Base-by-base conservation (phyloP, 1,284 basidiomycete species). In the Malassezia obtusa region DNA sequence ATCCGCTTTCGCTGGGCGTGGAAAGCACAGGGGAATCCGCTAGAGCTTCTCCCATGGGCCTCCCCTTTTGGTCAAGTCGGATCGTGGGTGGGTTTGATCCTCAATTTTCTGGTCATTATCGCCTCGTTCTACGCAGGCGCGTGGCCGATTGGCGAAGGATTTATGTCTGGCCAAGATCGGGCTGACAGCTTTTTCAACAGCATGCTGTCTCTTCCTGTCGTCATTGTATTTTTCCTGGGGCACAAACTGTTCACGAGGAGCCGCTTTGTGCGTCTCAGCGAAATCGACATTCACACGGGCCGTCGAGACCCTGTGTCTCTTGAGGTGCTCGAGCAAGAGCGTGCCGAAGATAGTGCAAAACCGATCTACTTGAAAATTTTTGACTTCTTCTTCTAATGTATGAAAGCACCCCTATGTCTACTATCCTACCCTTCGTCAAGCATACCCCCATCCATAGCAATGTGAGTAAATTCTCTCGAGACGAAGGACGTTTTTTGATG, bases 21-120 rank as follows among this genome's bases (percentile, higher is more conserved):
- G 78, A 67, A 70, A 51, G 68, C 67, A 17, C 76, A 71, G 68
- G 77, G 78, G n/a, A 77, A 78, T 67, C 65, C 67, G 0, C 52
- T 77, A 38, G 75, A 77, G 50, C 77, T 79, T 65, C 71, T 79
- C 7, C 78, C 78, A 4, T 79, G 76, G 76, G 62, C 52, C n/a
- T 77, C 78, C 15, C 62, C 76, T 26, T 72, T 76, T 17, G 79
- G 79, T 31, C 64, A 77, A 25, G 75, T 57, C 33, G 79, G 79
- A 19, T 77, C 76, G 15, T 68, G 67, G 60, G 58, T 75, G 48
- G 78, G 77, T 35, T 63, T 76, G 64, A 72, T 46, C 36, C 61
- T 76, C 44, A 64, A 61, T 50, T 15, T 64, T 9, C 50, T 67
- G 33, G 62, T 67, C 33, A 59, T 67, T 39, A 31, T 47, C 43